These are phyloP conservation scores for Hericium erinaceus DNA, from an alignment of 768 basidiomycete species.

Conservation along the genomic window DNA sequence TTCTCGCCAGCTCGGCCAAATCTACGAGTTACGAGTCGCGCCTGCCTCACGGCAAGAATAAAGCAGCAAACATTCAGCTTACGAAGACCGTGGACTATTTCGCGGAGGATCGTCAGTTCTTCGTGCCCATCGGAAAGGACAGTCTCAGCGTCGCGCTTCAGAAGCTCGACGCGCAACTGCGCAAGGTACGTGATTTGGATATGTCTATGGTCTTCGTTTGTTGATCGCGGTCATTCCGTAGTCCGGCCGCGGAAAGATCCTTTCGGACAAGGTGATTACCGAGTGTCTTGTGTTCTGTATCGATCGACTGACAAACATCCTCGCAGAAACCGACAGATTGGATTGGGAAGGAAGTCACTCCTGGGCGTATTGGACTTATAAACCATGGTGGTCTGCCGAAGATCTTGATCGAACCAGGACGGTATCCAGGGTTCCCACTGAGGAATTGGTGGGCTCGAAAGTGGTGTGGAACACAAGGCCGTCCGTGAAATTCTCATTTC, in stretches of 20 bases:
- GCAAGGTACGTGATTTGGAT: slow-evolving; percentile 28
- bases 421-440: slow-evolving; percentile 68
- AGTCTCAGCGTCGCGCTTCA: slow-evolving; percentile 62
- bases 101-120: slow-evolving; percentile 56
- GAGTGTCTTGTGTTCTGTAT: not conserved
- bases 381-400: slow-evolving; percentile 81
- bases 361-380: slow-evolving; percentile 65
- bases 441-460: slow-evolving; percentile 79
- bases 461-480: slow-evolving; percentile 61
- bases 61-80: not conserved
- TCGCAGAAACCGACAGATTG: slow-evolving; percentile 50
- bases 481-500: slow-evolving; percentile 30
- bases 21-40: not conserved
- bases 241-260: slow-evolving; percentile 45
- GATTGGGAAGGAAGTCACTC: slow-evolving; percentile 63
- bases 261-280: slow-evolving; percentile 52
- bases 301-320: not conserved
- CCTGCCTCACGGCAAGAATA: not conserved
- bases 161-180: slow-evolving; percentile 57
- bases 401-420: slow-evolving; percentile 62
- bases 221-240: slow-evolving; percentile 18
- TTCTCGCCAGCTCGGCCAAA: not conserved
- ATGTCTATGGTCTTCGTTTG: not conserved
- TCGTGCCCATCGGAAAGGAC: slow-evolving; percentile 56
- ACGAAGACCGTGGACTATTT: slow-evolving; percentile 14